Base-by-base conservation (phyloP, 2,329 filamentous ascomycete genomes). In the Apiospora koreana region DNA sequence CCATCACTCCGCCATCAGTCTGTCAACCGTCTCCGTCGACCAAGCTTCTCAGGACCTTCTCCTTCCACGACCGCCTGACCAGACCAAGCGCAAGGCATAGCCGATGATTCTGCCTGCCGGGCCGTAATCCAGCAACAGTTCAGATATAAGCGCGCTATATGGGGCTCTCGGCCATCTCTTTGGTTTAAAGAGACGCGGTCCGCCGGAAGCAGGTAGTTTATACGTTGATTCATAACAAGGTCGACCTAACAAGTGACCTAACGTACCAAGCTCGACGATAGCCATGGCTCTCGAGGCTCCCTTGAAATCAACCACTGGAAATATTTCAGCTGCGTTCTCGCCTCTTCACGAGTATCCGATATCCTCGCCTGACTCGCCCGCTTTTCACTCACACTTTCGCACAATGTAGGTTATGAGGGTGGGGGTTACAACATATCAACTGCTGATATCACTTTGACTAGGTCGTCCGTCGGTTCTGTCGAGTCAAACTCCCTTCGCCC, bases 241-340 rank as follows among this genome's bases (percentile, higher is more conserved):
- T 35, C 54, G 54, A 38, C 31, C 31, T 38, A 62, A 18, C 31
- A 38, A 28, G 28, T 31, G 18, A 18, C 31, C 31, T 38, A n/a
- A n/a, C 21, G 8, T 18, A 62, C 10, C 54, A 38, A 38, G 54
- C 54, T 38, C 31, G 9, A 21, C 28, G 9, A 72, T 74, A 70
- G 77, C 74, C 80, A 90, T 90, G 88, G 88, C 88, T 79, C 83
- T 91, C 79, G 86, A 89, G 81, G 89, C 86, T 77, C 89, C 89
- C 71, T 79, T 92, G 76, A 84, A 89, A 77, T 87, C 89, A 72
- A 92, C 90, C 72, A 87, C 87, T 71, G 88, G 86, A 78, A 88
- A 83, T 80, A 80, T 88, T 74, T 83, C 86, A 80, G 86, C 87
- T 69, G 79, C 82, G 71, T 88, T 88, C 74, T 86, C 86, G 70